Base-by-base conservation (phyloP, 1,284 basidiomycete species). In the Gomphus bonarii region DNA sequence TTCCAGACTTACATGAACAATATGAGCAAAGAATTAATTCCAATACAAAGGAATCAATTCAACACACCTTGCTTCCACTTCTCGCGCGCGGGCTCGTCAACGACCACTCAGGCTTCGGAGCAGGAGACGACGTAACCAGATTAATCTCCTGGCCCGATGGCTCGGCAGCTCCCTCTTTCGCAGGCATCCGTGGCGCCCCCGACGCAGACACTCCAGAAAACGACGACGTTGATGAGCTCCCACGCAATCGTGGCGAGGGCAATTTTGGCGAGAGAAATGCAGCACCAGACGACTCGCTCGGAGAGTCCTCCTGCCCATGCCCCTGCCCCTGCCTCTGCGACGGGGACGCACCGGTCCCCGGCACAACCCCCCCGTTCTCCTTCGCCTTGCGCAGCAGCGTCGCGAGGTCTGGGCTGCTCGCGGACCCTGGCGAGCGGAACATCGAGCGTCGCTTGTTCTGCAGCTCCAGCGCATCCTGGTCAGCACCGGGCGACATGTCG, bases 391-490 rank as follows among this genome's bases (percentile, higher is more conserved):
- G 78, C 54, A 92, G 71, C 57, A 94, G 75, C 2, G 88, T 91
- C 3, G 88, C 87, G 25, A 95, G 76, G 69, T 95, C 91, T 25
- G 92, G 91, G 63, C 87, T 91, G 63, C 87, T 90, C 25, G 90
- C 87, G 1, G 89, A 92, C 50, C 91, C 91, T 7, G 86, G 76
- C n/a, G 87, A 85, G 59, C 91, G 79, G 68, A 91, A 92, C 72
- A 94, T 81, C 62, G 87, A 90, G 54, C 90, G 78, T 44, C 89
- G 80, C 68, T 88, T 88, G 20, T 81, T 80, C 64, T 84, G 79
- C 63, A 78, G 75, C 63, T 84, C 82, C 4, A 72, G 65, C 60
- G 84, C 82, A 61, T 84, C 83, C 36, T 76, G 73, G 68, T 87
- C 84, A 70, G 12, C 46, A 31, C 52, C n/a, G 16, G 38, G 38